Conservation (phyloP, 495 filamentous ascomycete species). For the Pyrenula aspistea region DNA sequence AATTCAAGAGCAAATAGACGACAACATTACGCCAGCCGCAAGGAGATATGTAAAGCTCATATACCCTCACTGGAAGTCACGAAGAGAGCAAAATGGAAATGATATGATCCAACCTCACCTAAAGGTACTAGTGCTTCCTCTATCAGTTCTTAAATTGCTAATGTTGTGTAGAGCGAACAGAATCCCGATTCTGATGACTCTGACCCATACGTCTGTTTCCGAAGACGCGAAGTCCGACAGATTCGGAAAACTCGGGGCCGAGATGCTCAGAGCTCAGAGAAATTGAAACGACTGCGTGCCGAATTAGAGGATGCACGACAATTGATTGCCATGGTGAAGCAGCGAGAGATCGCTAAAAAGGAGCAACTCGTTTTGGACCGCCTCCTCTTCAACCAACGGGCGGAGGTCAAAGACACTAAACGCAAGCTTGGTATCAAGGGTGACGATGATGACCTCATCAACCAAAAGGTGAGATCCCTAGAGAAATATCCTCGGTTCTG, state of each 20-base stretch:
- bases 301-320: conserved; percentile 85
- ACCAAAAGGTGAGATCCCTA: conserved; percentile 61
- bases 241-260: conserved; percentile 88
- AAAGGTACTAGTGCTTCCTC: conserved; percentile 38
- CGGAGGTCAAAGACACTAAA: conserved; percentile 74
- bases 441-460: conserved; percentile 90
- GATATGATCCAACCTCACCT: conserved; percentile 57
- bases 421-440: conserved; percentile 78
- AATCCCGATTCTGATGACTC: conserved; percentile 87
- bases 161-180: conserved; percentile 59
- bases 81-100: conserved; percentile 53
- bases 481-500: conserved; percentile 3
- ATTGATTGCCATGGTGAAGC: conserved; percentile 60
- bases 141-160: conserved; percentile 8
- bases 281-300: conserved; percentile 79
- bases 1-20: conserved; percentile 66
- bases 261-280: conserved; percentile 88
- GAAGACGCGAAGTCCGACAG: conserved; percentile 86
- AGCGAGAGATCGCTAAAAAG: conserved; percentile 65
- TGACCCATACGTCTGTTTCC: conserved; percentile 97
- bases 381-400: conserved; percentile 67
- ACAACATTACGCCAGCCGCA: conserved; percentile 51
- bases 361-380: conserved; percentile 65
- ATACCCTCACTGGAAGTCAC: conserved; percentile 82
- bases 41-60: conserved; percentile 70